Evolutionary conservation across 352 stramenopile genomes (phyloP), one percentile per base, ranked within the genome.

Genomic region (Phytophthora citricola): DNA sequence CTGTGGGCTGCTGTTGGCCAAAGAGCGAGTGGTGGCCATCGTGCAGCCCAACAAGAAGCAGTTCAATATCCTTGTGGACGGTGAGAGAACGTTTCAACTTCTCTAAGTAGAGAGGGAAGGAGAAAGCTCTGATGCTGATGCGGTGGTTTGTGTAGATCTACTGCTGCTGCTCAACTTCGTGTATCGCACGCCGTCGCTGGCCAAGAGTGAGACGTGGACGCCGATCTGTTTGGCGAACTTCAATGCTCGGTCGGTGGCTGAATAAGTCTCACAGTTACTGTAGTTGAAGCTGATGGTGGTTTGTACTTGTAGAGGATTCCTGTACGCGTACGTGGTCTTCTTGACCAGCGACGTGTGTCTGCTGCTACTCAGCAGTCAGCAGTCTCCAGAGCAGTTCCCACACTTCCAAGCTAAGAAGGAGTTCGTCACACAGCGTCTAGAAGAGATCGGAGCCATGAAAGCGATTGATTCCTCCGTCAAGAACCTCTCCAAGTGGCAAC

Each of bases 281-380:
- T 54, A 11, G 4, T 31, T 51, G 56, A 20, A 62, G 31, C 1
- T 46, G 55, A 22, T 57, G 12, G 22, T 2, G 38, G 49, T 36
- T 39, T 4, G 15, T 65, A 22, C 39, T 5, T 26, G 40, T 47
- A 91, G 82, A 48, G 85, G 85, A 26, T 93, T 93, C 47, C 60
- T 93, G 17, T 80, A 93, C 44, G 85, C 80, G 7, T 93, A 93
- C 58, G 68, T 93, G 22, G 69, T 84, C n/a, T 93, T 91, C 58
- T 65, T 91, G 45, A 73, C 73, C 6, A 58, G 29, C 12, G 69
- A 87, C 60, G 78, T 91, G 46, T 86, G 75, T 41, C 56, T 91
- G 4, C 52, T 93, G 52, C 67, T 93, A 26, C 62, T 93, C 12
- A 93, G 85, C 54, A 93, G 77, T 22, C 65, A 91, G 53, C 81